These are phyloP conservation scores for Rhodotorula glutinis DNA, from an alignment of 1,284 basidiomycete genomes.

Conservation along the genomic window DNA sequence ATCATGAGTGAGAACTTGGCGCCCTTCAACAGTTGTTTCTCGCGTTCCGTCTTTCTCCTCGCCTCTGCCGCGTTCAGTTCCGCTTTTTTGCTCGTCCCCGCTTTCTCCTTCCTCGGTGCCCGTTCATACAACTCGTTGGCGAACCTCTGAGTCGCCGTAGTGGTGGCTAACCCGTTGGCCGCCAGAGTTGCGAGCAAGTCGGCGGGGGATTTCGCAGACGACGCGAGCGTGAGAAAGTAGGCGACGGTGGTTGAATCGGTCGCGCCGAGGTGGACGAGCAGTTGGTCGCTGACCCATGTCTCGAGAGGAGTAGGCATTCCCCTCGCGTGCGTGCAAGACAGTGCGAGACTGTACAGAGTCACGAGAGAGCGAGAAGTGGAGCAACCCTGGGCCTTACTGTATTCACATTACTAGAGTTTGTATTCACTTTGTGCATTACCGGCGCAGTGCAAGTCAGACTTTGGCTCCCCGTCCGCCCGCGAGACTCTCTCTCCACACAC, in stretches of 20 bases:
- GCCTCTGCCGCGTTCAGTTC: slow-evolving; percentile 50
- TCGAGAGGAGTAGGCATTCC: slow-evolving; percentile 7
- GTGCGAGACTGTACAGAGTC: no score
- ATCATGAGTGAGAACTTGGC: slow-evolving; percentile 75
- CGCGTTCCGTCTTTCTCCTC: slow-evolving; percentile 61
- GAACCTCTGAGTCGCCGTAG: slow-evolving; percentile 73
- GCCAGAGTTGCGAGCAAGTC: slow-evolving; percentile 71
- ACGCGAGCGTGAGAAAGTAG: slow-evolving; percentile 51
- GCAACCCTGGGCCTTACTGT: background rate
- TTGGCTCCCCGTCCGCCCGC: no score
- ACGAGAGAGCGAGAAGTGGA: background rate
- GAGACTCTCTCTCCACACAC: no score
- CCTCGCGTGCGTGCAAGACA: no score
- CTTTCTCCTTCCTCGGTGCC: slow-evolving; percentile 58
- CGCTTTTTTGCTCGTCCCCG: slow-evolving; percentile 52
- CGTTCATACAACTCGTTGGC: slow-evolving; percentile 70
- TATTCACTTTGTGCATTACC: no score
- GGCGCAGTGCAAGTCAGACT: no score
- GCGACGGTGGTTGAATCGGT: slow-evolving; percentile 40
- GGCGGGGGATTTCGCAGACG: slow-evolving; percentile 74
- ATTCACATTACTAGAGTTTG: no score
- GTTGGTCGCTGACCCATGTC: slow-evolving; percentile 41
- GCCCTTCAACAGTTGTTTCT: slow-evolving; percentile 55
- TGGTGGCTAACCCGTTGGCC: slow-evolving; percentile 73
- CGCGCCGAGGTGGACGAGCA: slow-evolving; percentile 38